A percentile compares a stretch with the other conserved stretches of the same genome.
Conservation (phyloP, 1,139 yeast genomes). For the Candida pseudocylindracea region DNA sequence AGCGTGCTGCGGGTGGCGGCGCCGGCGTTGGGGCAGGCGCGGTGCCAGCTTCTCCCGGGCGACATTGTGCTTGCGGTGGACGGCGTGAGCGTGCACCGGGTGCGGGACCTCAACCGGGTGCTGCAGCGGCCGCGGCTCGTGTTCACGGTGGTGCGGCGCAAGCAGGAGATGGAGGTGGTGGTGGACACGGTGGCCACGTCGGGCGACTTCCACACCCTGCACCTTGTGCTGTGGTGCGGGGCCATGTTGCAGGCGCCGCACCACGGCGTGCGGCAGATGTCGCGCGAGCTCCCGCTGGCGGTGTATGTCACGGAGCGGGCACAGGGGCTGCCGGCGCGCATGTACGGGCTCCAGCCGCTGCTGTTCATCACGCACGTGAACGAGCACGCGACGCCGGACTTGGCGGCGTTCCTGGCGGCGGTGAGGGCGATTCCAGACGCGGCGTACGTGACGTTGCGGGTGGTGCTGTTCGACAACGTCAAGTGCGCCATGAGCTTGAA, state of each 20-base stretch:
- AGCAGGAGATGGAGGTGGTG: conserved; percentile 25
- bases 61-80: conserved; percentile 60
- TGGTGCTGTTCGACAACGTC: conserved; percentile 67
- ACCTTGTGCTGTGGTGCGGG: conserved; percentile 66
- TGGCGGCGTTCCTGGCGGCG: conserved; percentile 40
- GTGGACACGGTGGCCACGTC: conserved; percentile 44
- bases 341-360: conserved; percentile 60
- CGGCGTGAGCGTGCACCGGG: conserved; percentile 36
- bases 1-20: conserved; percentile 51
- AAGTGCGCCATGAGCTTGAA: conserved; percentile 74
- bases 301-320: conserved; percentile 58
- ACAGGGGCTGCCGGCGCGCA: conserved; percentile 71
- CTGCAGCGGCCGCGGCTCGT: conserved; percentile 19
- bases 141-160: conserved; percentile 29
- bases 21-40: conserved; percentile 11
- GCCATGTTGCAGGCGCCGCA: conserved; percentile 25
- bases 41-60: conserved; percentile 18
- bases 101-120: conserved; percentile 43
- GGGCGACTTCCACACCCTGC: conserved; percentile 30
- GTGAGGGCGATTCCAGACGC: conserved; percentile 52
- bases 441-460: conserved; percentile 59
- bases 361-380: conserved; percentile 81
- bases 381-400: conserved; percentile 46
- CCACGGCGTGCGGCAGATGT: conserved; percentile 34
- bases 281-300: conserved; percentile 57